These are phyloP conservation scores for Hymenoscyphus linearis DNA, from an alignment of 2,329 filamentous ascomycete genomes.

Conservation along the genomic window DNA sequence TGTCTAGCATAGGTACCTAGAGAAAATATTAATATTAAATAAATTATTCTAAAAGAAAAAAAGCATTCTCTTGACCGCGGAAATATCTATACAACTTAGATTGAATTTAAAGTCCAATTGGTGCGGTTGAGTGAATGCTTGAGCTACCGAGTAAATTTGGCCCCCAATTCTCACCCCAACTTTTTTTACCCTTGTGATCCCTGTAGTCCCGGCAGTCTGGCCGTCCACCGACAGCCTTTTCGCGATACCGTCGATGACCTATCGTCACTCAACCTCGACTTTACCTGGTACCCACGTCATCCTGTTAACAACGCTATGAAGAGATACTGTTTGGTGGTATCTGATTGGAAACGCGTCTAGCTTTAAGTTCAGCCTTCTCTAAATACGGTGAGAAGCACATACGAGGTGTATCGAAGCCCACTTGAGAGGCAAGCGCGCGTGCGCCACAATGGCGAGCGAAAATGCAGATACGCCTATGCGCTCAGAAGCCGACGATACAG, in stretches of 20 bases:
- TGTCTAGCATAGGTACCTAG: too few species aligned
- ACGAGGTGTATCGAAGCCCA: too few species aligned
- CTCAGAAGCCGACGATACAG: conserved; percentile 10
- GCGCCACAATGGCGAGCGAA: conserved; percentile 13
- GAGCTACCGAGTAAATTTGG: not conserved
- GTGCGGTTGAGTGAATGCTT: too few species aligned
- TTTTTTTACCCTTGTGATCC: not conserved
- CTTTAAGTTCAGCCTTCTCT: not conserved
- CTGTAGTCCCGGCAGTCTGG: not conserved
- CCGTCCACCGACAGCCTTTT: not conserved
- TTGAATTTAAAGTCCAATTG: too few species aligned
- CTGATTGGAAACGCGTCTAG: not conserved
- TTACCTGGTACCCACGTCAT: not conserved
- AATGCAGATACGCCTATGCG: conserved; percentile 19
- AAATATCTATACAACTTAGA: too few species aligned
- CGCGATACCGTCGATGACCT: not conserved
- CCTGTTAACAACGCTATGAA: not conserved
- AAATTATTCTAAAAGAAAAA: too few species aligned
- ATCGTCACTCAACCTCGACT: not conserved
- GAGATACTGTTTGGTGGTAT: not conserved
- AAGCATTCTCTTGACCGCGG: too few species aligned
- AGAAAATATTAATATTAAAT: too few species aligned
- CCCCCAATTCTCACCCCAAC: not conserved
- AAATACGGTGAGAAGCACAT: too few species aligned
- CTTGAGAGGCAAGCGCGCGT: too few species aligned